phyloP scores from a whole-genome alignment of 1,284 basidiomycete species.

The Athelia psychrophila region DNA sequence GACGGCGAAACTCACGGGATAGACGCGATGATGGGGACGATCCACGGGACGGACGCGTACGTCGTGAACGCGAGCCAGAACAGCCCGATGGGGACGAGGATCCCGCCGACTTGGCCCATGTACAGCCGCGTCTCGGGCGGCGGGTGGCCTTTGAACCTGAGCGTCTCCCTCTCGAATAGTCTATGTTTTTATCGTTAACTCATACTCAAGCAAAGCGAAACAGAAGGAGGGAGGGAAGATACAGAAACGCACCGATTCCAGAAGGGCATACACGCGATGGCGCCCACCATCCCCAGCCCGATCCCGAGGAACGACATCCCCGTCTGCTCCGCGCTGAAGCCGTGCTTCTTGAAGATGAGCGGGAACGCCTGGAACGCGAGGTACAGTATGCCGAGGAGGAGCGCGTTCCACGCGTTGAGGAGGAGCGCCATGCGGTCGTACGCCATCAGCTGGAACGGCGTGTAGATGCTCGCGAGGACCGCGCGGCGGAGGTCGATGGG shows the following conservation, averaged over 20 bases:
- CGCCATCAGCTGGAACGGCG: constrained; percentile 70
- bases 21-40: constrained; percentile 62
- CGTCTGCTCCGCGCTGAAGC: constrained; percentile 57
- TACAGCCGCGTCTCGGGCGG: constrained; percentile 71
- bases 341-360: constrained; percentile 66
- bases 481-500: constrained; percentile 36
- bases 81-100: constrained; percentile 67
- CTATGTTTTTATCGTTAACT: no score
- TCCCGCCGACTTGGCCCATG: constrained; percentile 65
- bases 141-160: constrained; percentile 41
- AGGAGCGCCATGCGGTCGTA: constrained; percentile 77
- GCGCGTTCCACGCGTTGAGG: constrained; percentile 40
- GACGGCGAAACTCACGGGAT: no score
- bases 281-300: constrained; percentile 63
- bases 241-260: constrained; percentile 54
- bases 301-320: constrained; percentile 75
- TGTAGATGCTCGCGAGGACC: constrained; percentile 53
- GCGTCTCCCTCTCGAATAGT: constrained; percentile 24
- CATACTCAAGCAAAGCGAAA: no score
- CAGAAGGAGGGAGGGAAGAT: not conserved
- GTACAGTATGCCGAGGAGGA: constrained; percentile 71
- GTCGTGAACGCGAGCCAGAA: constrained; percentile 77
- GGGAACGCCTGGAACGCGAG: constrained; percentile 72
- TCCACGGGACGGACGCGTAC: constrained; percentile 69
- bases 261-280: constrained; percentile 52